Base-by-base conservation (phyloP, 495 filamentous ascomycete genomes). In the Penicillium bovifimosum region DNA sequence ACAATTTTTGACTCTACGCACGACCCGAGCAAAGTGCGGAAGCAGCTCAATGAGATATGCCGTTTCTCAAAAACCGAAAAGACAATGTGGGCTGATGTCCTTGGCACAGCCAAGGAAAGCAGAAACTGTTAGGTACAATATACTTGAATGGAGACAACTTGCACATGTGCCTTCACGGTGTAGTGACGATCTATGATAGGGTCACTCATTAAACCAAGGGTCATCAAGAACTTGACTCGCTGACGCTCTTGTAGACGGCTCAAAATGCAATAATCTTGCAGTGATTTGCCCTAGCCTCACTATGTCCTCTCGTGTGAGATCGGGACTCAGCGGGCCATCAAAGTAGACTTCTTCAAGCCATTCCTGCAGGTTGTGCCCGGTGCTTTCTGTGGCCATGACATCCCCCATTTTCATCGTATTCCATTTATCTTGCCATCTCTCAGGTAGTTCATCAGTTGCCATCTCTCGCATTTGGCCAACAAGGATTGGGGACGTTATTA, bases 291-390 rank as follows among this genome's bases (percentile, higher is more conserved):
- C 65, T 28, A 72, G 57, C 58, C 60, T 66, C 32, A 38, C 24
- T 42, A 69, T 66, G 28, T 66, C 64, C 35, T 64, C 67, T 51
- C 36, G 36, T 42, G 60, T 65, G 32, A 70, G 50, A 54, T 66
- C 62, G 32, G 56, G 56, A 18, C 35, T 62, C 34, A 17, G 59
- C 38, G 24, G 54, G 43, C 61, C 41, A 52, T 62, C 59, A 58
- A 68, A 66, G 36, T 68, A 72, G 34, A 64, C 51, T 60, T 70
- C 67, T 59, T 70, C 66, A 32, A 70, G 59, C 68, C 65, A 69
- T 56, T 69, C 50, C 18, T 71, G 66, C 43, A 71, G 50, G 20
- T 52, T 59, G 8, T 53, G 56, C 27, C 54, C 60, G 9, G 58
- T 14, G 43, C 33, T 53, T 65, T 62, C 63, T 34, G 24, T 32